phyloP scores from a whole-genome alignment of 306 rosid species.

The Rosa persica region DNA sequence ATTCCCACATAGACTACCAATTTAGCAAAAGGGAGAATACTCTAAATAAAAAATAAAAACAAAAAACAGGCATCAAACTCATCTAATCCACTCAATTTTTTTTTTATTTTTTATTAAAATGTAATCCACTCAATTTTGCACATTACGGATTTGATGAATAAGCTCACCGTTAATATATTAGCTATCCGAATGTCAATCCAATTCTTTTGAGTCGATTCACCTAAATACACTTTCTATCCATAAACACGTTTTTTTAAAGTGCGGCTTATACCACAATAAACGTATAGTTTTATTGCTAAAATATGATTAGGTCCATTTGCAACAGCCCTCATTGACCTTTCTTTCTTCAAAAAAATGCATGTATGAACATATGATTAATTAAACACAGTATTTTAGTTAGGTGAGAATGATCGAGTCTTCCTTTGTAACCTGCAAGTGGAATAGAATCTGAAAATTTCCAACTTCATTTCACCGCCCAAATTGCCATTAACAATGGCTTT shows the following conservation, averaged over 20 bases:
- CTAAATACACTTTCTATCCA: background rate
- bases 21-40: background rate
- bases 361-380: background rate
- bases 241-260: background rate
- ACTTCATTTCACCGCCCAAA: background rate
- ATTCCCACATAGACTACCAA: background rate
- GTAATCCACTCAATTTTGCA: no score
- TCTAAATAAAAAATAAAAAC: background rate
- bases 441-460: background rate
- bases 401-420: conserved; percentile 24
- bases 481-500: background rate
- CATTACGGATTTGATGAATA: background rate
- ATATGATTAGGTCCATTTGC: conserved; percentile 16
- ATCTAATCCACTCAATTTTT: no score
- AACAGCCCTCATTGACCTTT: conserved; percentile 11
- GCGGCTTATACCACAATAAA: background rate
- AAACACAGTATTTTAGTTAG: conserved; percentile 9
- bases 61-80: background rate
- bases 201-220: background rate
- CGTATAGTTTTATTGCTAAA: background rate
- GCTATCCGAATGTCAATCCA: background rate
- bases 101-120: no score
- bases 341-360: conserved; percentile 18
- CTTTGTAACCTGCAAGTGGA: background rate
- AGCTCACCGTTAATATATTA: background rate